A percentile compares a stretch with the other conserved stretches of the same genome.
Evolutionary conservation across 257 asterid genomes (phyloP).

Genomic region (Solanum chiquidenum): DNA sequence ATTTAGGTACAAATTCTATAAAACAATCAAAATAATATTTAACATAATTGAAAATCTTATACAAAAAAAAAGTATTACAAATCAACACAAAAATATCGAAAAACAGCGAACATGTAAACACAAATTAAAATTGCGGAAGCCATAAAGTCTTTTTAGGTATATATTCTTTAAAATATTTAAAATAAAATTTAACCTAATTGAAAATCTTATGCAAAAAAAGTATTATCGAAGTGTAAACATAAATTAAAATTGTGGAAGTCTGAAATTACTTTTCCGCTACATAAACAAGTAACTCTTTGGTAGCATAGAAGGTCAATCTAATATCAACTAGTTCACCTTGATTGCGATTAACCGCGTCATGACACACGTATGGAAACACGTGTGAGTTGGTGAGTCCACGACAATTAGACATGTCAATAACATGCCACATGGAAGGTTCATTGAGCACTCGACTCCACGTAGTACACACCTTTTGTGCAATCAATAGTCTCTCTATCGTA

Average conservation of each 20-base stretch:
- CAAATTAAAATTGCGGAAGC: not conserved
- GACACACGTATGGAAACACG: constrained; percentile 14
- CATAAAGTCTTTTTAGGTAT: not conserved
- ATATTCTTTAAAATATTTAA: no score
- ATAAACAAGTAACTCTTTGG: constrained; percentile 19
- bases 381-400: not conserved
- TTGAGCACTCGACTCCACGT: constrained; percentile 34
- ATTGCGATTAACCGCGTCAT: constrained; percentile 34
- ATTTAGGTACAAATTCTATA: no score
- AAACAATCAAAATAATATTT: no score
- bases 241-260: not conserved
- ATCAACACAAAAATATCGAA: not conserved
- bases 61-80: no score
- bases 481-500: constrained; percentile 23
- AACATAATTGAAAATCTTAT: not conserved
- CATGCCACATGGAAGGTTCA: constrained; percentile 34
- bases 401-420: constrained; percentile 10
- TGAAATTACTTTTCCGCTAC: constrained; percentile 21
- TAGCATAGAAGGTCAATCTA: constrained; percentile 9
- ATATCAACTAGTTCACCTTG: constrained; percentile 28
- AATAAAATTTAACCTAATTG: no score
- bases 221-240: no score
- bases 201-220: not conserved
- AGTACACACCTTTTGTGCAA: constrained; percentile 29
- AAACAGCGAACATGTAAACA: not conserved